Conservation (phyloP, 441 rosid genomes). For the Syzygium malaccense region DNA sequence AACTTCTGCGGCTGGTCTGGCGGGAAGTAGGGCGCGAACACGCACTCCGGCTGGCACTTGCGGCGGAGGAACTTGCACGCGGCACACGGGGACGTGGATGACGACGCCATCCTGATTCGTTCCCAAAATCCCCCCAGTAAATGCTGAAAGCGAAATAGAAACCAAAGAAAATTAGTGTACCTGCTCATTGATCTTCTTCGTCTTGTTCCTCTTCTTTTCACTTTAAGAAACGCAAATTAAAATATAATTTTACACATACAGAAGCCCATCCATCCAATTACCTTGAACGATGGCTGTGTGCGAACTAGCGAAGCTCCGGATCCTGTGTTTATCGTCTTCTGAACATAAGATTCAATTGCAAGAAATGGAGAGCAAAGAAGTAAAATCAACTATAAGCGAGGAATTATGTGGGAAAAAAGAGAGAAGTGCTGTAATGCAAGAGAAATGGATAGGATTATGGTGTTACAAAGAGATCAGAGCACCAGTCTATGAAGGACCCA, state of each 20-base stretch:
- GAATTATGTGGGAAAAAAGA: background rate
- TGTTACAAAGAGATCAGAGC: background rate
- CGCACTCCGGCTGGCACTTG: slow-evolving; percentile 89
- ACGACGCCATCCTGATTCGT: slow-evolving; percentile 40
- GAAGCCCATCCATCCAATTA: background rate
- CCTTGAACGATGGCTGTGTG: background rate
- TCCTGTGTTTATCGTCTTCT: background rate
- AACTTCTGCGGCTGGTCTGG: slow-evolving; percentile 86
- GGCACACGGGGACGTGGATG: slow-evolving; percentile 84
- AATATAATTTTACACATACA: background rate
- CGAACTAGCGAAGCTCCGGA: background rate
- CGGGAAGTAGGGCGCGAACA: slow-evolving; percentile 90
- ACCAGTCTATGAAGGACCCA: background rate
- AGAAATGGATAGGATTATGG: background rate
- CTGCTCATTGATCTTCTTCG: background rate
- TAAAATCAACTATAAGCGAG: background rate
- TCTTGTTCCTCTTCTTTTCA: background rate
- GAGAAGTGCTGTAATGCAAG: background rate
- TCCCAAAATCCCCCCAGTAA: slow-evolving; percentile 8
- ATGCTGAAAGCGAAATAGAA: background rate
- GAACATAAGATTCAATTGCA: background rate
- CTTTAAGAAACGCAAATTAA: background rate
- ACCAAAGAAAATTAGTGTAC: background rate
- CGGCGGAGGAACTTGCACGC: slow-evolving; percentile 80
- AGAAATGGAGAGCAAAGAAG: background rate